phyloP scores from a whole-genome alignment of 2,329 filamentous ascomycete genomes.

The Cytospora piceae region DNA sequence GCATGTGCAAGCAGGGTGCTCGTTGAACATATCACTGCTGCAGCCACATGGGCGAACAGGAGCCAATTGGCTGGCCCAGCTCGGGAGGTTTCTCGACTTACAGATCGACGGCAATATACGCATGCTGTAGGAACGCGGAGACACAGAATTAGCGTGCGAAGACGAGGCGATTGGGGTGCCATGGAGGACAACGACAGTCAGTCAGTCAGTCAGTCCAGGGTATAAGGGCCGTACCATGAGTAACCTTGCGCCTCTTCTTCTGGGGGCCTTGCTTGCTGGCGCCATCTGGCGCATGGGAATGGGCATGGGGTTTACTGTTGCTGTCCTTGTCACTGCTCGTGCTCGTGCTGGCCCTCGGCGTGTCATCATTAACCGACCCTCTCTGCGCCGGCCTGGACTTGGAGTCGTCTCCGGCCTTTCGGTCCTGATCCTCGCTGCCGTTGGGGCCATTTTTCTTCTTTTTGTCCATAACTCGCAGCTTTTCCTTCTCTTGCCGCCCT shows the following conservation, averaged over 20 bases:
- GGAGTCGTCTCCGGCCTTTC: constrained; percentile 44
- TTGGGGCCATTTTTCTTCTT: constrained; percentile 38
- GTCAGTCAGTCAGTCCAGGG: constrained; percentile 31
- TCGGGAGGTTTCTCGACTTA: constrained; percentile 57
- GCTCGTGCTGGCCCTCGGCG: constrained; percentile 25
- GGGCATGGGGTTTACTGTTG: constrained; percentile 31
- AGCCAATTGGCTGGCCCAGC: constrained; percentile 32
- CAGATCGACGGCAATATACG: constrained; percentile 88
- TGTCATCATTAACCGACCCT: constrained; percentile 23
- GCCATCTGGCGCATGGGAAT: constrained; percentile 38
- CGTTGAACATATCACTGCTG: constrained; percentile 15
- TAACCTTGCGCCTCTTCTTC: constrained; percentile 87
- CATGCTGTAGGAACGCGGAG: constrained; percentile 67
- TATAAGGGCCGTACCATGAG: constrained; percentile 69
- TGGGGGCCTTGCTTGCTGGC: constrained; percentile 53
- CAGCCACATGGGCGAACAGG: constrained; percentile 22
- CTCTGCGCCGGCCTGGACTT: constrained; percentile 38
- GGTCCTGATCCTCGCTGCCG: constrained; percentile 45
- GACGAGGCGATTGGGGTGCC: constrained; percentile 34
- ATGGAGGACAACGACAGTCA: constrained; percentile 30
- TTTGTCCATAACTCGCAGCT: constrained; percentile 39
- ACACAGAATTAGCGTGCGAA: constrained; percentile 36
- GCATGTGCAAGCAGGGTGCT: constrained; percentile 24
- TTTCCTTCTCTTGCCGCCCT: constrained; percentile 9
- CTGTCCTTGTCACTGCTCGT: constrained; percentile 26